These are phyloP conservation scores for Dendryphion nanum DNA, from an alignment of 2,329 filamentous ascomycete genomes.

Conservation along the genomic window DNA sequence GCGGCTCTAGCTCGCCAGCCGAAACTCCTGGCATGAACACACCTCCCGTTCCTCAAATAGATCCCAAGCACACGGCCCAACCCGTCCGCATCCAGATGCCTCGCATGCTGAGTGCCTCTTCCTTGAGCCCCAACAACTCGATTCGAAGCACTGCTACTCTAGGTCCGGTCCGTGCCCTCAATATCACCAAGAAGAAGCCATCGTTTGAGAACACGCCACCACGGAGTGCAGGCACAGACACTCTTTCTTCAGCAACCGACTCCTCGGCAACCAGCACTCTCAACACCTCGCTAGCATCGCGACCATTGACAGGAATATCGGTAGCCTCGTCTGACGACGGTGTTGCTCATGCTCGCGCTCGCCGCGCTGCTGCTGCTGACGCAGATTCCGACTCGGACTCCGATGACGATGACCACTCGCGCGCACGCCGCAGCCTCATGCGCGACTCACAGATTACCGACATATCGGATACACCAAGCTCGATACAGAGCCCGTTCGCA, in stretches of 20 bases:
- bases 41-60: conserved; percentile 72
- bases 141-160: conserved; percentile 39
- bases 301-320: conserved; percentile 33
- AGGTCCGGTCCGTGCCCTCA: conserved; percentile 47
- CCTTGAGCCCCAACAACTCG: conserved; percentile 34
- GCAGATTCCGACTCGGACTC: conserved; percentile 32
- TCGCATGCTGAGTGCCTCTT: conserved; percentile 22
- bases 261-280: conserved; percentile 9
- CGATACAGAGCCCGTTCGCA: conserved; percentile 35
- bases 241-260: conserved; percentile 2
- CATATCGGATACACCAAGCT: conserved; percentile 36
- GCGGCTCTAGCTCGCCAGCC: conserved; percentile 54
- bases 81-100: conserved; percentile 45
- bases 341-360: conserved; percentile 31
- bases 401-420: conserved; percentile 35
- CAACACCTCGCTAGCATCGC: conserved; percentile 15
- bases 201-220: conserved; percentile 27
- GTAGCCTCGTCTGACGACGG: conserved; percentile 31
- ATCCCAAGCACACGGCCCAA: conserved; percentile 50
- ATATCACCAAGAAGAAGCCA: conserved; percentile 41
- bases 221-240: conserved; percentile 19
- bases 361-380: conserved; percentile 15
- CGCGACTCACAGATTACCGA: conserved; percentile 34
- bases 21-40: conserved; percentile 50
- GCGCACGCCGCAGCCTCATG: conserved; percentile 30